Evolutionary conservation across 176 grass and related monocot species (phyloP).

Genomic region (Melocanna baccifera): DNA sequence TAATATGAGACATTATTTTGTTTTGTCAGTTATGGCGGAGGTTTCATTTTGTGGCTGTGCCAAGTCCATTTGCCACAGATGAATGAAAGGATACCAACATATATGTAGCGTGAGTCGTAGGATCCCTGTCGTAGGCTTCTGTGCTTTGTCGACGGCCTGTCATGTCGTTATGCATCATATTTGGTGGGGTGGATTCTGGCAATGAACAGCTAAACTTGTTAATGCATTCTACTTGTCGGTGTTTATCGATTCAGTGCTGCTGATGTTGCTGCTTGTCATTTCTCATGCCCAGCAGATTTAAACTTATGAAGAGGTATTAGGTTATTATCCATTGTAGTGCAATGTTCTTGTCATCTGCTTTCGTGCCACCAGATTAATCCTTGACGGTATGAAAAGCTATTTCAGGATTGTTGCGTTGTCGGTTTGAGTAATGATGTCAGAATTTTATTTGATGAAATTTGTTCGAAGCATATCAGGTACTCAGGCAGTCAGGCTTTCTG

Average conservation of each 20-base stretch:
- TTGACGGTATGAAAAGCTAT: not conserved
- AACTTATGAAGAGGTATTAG: not conserved
- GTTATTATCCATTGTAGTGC: not conserved
- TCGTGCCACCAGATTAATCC: not conserved
- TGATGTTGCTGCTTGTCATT: not conserved
- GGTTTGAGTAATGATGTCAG: not conserved
- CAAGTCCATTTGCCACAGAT: conserved; percentile 44
- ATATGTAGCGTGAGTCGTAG: conserved; percentile 47
- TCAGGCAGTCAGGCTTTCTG: not conserved
- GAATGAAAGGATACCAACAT: conserved; percentile 42
- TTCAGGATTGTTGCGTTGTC: not conserved
- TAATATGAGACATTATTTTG: conserved; percentile 28
- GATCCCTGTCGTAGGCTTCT: conserved; percentile 37
- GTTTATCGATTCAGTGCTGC: conserved; percentile 16
- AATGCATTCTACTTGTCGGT: conserved; percentile 28
- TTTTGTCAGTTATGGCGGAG: conserved; percentile 13
- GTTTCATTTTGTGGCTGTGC: conserved; percentile 42
- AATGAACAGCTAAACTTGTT: conserved; percentile 30
- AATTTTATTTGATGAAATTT: not conserved
- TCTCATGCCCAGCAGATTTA: not conserved
- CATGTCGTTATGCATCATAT: conserved; percentile 27
- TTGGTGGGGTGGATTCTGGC: conserved; percentile 26
- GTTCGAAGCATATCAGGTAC: not conserved
- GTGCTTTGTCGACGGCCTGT: conserved; percentile 29
- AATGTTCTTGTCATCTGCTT: not conserved